Conservation (phyloP, 2,329 filamentous ascomycete species). For the Cladophialophora carrionii region DNA sequence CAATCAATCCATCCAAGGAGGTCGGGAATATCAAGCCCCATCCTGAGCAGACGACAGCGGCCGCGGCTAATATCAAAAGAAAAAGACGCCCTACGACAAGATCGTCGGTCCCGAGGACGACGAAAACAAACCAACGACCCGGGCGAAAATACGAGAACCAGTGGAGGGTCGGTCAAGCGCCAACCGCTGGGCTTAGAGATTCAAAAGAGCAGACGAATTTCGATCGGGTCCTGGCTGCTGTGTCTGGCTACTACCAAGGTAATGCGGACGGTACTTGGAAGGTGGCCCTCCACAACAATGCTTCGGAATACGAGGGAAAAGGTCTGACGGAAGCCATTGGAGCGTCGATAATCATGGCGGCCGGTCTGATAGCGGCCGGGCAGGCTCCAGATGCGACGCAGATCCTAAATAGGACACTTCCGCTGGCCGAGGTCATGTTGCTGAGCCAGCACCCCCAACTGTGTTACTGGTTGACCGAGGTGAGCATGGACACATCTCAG, state of each 20-base stretch:
- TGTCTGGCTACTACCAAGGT: slow-evolving; percentile 13
- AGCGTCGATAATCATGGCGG: slow-evolving; percentile 10
- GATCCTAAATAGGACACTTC: slow-evolving; percentile 6
- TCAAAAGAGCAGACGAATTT: slow-evolving; percentile 15
- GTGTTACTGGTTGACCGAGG: slow-evolving; percentile 17
- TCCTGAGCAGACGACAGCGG: neutral
- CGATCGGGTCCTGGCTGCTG: slow-evolving; percentile 11
- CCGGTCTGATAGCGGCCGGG: slow-evolving; percentile 18
- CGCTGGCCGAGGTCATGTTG: slow-evolving; percentile 12
- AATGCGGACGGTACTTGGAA: slow-evolving; percentile 20
- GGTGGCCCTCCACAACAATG: slow-evolving; percentile 10
- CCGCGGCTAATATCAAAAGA: slow-evolving; percentile 59
- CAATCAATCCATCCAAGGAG: neutral
- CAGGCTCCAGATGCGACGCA: slow-evolving; percentile 6
- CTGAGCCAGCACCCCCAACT: slow-evolving; percentile 19
- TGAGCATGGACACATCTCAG: slow-evolving; percentile 18
- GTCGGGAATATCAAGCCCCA: neutral
- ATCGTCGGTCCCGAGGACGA: slow-evolving; percentile 38
- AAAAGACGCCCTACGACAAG: slow-evolving; percentile 57
- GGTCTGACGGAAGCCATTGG: slow-evolving; percentile 7
- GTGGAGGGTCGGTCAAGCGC: slow-evolving; percentile 23
- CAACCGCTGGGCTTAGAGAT: slow-evolving; percentile 5
- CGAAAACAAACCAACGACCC: slow-evolving; percentile 40
- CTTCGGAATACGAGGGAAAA: slow-evolving; percentile 9
- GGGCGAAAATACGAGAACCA: slow-evolving; percentile 19